A percentile compares a stretch with the other conserved stretches of the same genome.
phyloP scores from a whole-genome alignment of 352 stramenopile species.

The Phytophthora capsici region DNA sequence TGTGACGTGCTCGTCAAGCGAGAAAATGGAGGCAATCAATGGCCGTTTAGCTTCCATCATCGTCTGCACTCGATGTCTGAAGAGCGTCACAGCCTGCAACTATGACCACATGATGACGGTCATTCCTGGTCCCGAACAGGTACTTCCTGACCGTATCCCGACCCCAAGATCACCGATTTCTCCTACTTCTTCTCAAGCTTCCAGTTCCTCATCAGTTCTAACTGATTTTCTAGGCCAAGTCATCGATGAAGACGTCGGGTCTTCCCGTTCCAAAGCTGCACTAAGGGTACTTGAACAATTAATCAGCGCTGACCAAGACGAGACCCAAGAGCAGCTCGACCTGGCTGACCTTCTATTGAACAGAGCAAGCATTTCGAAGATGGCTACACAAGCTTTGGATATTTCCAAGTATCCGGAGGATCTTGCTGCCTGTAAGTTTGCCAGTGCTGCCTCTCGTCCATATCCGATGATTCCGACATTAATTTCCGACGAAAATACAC shows the following conservation, averaged over 20 bases:
- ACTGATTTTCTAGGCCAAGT: constrained; percentile 24
- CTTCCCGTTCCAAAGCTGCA: constrained; percentile 20
- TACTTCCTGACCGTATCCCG: constrained; percentile 4
- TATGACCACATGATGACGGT: constrained; percentile 34
- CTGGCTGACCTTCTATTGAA: neutral
- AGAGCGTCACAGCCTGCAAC: constrained; percentile 31
- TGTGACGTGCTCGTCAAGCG: constrained; percentile 20
- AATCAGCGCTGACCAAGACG: constrained; percentile 16
- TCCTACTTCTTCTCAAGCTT: constrained; percentile 2
- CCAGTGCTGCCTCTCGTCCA: constrained; percentile 14
- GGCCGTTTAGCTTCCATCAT: constrained; percentile 30
- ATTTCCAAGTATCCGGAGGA: constrained; percentile 20
- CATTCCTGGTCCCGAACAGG: constrained; percentile 9
- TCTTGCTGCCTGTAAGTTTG: constrained; percentile 25
- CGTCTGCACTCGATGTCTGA: constrained; percentile 32
- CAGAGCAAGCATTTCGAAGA: neutral
- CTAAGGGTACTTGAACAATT: constrained; percentile 34
- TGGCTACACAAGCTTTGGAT: constrained; percentile 20
- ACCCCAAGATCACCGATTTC: neutral
- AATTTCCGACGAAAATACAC: neutral
- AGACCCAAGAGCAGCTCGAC: constrained; percentile 16
- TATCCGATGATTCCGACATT: constrained; percentile 31
- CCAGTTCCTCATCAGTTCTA: constrained; percentile 13
- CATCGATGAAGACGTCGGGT: constrained; percentile 6
- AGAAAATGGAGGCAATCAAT: constrained; percentile 44